Evolutionary conservation across 2,329 filamentous ascomycete species (phyloP).

Genomic region (Colletotrichum musae): DNA sequence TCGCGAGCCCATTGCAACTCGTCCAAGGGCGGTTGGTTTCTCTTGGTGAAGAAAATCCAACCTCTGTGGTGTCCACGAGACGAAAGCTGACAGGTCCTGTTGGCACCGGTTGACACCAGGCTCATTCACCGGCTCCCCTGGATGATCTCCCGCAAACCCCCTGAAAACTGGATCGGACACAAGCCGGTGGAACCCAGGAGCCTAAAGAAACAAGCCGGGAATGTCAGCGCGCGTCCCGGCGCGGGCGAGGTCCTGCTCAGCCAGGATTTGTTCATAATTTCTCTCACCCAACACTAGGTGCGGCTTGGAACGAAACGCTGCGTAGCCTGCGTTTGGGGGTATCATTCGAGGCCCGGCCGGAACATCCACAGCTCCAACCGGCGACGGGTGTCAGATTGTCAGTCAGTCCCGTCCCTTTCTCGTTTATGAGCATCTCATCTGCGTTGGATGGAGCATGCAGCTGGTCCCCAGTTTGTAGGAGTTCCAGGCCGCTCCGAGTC

Average conservation of each 20-base stretch:
- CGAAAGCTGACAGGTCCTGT: slow-evolving; percentile 13
- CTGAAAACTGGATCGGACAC: slow-evolving; percentile 40
- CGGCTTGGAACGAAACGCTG: slow-evolving; percentile 8
- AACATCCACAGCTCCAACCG: background rate
- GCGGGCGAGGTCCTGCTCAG: slow-evolving; percentile 24
- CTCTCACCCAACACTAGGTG: slow-evolving; percentile 13
- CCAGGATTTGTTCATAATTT: slow-evolving; percentile 20
- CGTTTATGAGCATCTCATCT: slow-evolving; percentile 12
- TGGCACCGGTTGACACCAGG: slow-evolving; percentile 22
- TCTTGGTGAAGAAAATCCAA: background rate
- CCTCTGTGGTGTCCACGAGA: slow-evolving; percentile 14
- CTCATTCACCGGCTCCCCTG: slow-evolving; percentile 37
- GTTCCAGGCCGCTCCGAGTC: slow-evolving; percentile 27
- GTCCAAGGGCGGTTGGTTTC: background rate
- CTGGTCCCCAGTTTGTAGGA: slow-evolving; percentile 14
- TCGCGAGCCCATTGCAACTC: background rate
- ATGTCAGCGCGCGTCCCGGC: slow-evolving; percentile 33
- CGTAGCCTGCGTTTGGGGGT: slow-evolving; percentile 7
- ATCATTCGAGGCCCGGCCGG: background rate
- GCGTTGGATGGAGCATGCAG: slow-evolving; percentile 10
- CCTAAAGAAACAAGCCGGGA: slow-evolving; percentile 40
- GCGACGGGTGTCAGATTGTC: slow-evolving; percentile 11
- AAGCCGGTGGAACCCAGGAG: slow-evolving; percentile 38
- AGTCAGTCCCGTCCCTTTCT: background rate
- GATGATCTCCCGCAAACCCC: slow-evolving; percentile 42